Percentiles rank a stretch among this genome's conserved stretches.
Evolutionary conservation across 345 rosid genomes (phyloP).

Genomic region (Linum lewisii): DNA sequence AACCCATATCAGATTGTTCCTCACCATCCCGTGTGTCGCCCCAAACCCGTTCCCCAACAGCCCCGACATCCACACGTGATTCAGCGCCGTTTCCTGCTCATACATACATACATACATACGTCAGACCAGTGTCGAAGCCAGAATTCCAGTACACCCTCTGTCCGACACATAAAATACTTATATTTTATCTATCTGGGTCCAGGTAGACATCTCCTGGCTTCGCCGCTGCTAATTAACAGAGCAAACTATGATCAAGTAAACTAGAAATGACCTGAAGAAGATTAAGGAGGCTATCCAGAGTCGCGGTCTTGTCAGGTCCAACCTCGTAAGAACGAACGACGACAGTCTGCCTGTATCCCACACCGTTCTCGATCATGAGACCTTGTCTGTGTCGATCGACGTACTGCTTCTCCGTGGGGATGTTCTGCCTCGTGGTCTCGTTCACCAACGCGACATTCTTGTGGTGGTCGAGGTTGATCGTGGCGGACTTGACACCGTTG

Average conservation of each 20-base stretch:
- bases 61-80: constrained; percentile 12
- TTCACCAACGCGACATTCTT: constrained; percentile 4
- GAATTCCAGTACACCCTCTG: no score
- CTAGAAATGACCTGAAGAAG: constrained; percentile 47
- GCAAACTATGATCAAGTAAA: no score
- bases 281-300: constrained; percentile 49
- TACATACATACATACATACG: no score
- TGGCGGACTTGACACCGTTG: no score
- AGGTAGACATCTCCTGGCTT: no score
- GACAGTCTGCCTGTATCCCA: constrained; percentile 49
- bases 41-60: constrained; percentile 21
- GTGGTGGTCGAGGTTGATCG: no score
- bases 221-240: no score
- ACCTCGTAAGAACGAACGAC: constrained; percentile 61
- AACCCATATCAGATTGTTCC: constrained; percentile 20
- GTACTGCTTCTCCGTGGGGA: constrained; percentile 44
- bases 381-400: constrained; percentile 59
- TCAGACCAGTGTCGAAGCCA: no score
- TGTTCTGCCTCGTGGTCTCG: constrained; percentile 37
- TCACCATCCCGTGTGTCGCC: constrained; percentile 18
- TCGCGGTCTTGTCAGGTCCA: constrained; percentile 53
- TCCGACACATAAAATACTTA: no score
- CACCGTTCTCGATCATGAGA: constrained; percentile 38
- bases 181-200: no score
- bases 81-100: constrained; percentile 25